Evolutionary conservation across 106 monocot species (phyloP).

Genomic region (Chionographis japonica): DNA sequence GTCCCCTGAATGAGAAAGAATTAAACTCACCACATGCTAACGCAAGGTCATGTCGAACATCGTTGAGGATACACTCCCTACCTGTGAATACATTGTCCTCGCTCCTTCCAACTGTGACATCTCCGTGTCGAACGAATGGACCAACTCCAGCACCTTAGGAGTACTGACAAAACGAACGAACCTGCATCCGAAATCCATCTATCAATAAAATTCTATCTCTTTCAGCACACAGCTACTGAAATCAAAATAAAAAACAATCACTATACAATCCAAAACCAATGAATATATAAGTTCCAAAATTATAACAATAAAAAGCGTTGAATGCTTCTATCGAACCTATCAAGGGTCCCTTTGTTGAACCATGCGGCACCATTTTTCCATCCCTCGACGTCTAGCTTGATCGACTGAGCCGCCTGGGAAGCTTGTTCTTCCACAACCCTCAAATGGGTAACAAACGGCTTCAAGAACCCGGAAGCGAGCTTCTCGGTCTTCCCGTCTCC

Average conservation of each 20-base stretch:
- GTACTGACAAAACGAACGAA: conserved; percentile 99
- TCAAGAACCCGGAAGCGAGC: conserved; percentile 86
- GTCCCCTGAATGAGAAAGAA: conserved; percentile 34
- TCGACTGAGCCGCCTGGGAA: conserved; percentile 27
- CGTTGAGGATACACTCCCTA: neutral
- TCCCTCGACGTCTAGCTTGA: conserved; percentile 50
- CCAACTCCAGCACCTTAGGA: conserved; percentile 86
- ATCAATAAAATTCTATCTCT: neutral
- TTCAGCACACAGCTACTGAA: neutral
- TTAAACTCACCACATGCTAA: conserved; percentile 15
- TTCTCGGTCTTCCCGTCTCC: conserved; percentile 81
- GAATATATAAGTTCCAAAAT: no score
- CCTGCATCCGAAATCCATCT: conserved; percentile 28
- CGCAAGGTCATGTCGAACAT: neutral
- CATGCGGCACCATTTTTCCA: conserved; percentile 38
- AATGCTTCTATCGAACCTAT: conserved; percentile 36
- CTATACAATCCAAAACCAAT: no score
- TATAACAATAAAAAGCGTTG: neutral
- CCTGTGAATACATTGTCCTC: conserved; percentile 80
- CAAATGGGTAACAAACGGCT: conserved; percentile 84
- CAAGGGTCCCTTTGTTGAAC: conserved; percentile 88
- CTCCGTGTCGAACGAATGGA: conserved; percentile 84
- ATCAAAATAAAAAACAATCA: no score
- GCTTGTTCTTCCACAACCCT: conserved; percentile 83
- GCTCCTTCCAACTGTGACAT: conserved; percentile 91